Evolutionary conservation across 306 rosid genomes (phyloP).

Genomic region (Inga leiocalycina): DNA sequence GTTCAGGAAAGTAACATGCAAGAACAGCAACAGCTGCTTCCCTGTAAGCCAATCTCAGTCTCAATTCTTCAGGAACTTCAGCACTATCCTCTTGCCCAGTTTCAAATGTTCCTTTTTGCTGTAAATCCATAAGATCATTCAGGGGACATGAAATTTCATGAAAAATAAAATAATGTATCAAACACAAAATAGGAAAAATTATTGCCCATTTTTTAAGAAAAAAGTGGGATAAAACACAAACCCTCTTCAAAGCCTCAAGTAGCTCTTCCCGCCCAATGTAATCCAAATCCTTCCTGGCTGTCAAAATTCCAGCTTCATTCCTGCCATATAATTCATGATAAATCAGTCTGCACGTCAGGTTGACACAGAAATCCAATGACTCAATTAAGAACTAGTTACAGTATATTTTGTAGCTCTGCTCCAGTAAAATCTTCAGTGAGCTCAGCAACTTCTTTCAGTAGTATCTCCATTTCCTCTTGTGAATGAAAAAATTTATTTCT

Average conservation of each 20-base stretch:
- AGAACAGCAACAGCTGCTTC: slow-evolving; percentile 98
- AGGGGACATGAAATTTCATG: slow-evolving; percentile 10
- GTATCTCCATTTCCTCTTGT: slow-evolving; percentile 74
- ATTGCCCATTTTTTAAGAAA: slow-evolving; percentile 32
- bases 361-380: slow-evolving; percentile 25
- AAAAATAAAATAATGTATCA: neutral
- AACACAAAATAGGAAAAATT: slow-evolving; percentile 12
- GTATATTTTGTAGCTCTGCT: slow-evolving; percentile 95
- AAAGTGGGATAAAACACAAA: slow-evolving; percentile 41
- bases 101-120: slow-evolving; percentile 99
- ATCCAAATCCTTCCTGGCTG: slow-evolving; percentile 95
- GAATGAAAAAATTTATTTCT: slow-evolving; percentile 86
- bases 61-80: slow-evolving; percentile 88
- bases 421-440: slow-evolving; percentile 95
- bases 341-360: slow-evolving; percentile 34
- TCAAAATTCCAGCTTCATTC: slow-evolving; percentile 99
- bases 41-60: slow-evolving; percentile 87
- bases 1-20: slow-evolving; percentile 89
- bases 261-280: slow-evolving; percentile 87
- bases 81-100: slow-evolving; percentile 97
- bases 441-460: slow-evolving; percentile 85
- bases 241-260: slow-evolving; percentile 97
- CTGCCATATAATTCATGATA: slow-evolving; percentile 55
- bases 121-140: slow-evolving; percentile 48
- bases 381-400: slow-evolving; percentile 54